These are phyloP conservation scores for Scheffersomyces parashehatae DNA, from an alignment of 1,139 yeast genomes.

Conservation along the genomic window DNA sequence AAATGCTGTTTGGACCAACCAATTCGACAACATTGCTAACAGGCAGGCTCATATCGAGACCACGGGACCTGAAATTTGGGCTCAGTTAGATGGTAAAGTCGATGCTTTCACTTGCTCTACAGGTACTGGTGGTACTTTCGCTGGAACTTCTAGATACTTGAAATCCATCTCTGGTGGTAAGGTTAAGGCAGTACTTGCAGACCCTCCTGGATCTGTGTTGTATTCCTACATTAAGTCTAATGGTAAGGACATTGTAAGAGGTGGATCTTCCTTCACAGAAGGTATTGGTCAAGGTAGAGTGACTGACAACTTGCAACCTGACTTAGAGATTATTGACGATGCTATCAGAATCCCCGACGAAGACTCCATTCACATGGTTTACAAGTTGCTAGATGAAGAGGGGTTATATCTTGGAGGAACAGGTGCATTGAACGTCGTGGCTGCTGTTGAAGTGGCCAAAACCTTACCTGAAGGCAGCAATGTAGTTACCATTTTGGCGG, in stretches of 20 bases:
- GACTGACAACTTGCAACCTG: conserved; percentile 77
- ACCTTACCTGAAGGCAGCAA: conserved; percentile 78
- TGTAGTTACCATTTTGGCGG: conserved; percentile 83
- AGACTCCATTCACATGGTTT: conserved; percentile 76
- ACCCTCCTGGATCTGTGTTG: conserved; percentile 90
- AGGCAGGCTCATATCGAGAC: conserved; percentile 88
- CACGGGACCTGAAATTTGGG: conserved; percentile 91
- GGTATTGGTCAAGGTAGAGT: conserved; percentile 96
- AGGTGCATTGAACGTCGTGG: conserved; percentile 79
- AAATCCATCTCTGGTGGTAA: conserved; percentile 61
- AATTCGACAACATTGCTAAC: conserved; percentile 83
- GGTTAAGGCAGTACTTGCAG: conserved; percentile 72
- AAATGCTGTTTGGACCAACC: conserved; percentile 91
- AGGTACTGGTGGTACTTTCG: conserved; percentile 90
- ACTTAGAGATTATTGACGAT: conserved; percentile 68
- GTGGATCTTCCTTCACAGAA: conserved; percentile 87
- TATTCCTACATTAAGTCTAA: conserved; percentile 73
- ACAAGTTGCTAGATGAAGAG: conserved; percentile 80
- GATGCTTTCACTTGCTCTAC: conserved; percentile 88
- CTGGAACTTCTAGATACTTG: conserved; percentile 76
- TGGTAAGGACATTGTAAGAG: conserved; percentile 61
- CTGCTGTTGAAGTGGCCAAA: conserved; percentile 73
- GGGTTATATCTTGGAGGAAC: conserved; percentile 92
- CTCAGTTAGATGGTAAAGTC: conserved; percentile 77
- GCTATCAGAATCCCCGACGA: conserved; percentile 77